Base-by-base conservation (phyloP, 2,329 filamentous ascomycete species). In the Leptographium radiaticola region DNA sequence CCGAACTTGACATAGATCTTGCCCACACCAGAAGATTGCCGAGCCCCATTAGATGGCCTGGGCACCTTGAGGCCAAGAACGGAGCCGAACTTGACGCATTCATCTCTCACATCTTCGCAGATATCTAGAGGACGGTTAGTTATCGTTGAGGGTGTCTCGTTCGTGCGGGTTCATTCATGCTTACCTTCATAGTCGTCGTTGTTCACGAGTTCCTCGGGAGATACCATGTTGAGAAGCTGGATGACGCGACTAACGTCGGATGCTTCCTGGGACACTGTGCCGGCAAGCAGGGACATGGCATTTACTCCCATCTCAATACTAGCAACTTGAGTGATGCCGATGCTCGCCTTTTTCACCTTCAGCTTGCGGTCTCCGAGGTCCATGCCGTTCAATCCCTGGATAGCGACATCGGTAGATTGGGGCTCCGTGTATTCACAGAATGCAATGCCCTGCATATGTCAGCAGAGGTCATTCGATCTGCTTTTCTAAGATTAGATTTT, bases 1-100 rank as follows among this genome's bases (percentile, higher is more conserved):
- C 93, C 87, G 65, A 89, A 98, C 68, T 96, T 97, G 73, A 98
- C 84, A 66, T 85, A 98, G 61, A 99, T 97, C 76, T 97, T 98
- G 66, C 93, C 93, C 25, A 98, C 89, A 48, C 93, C 93, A 34
- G 88, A 80, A 25, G 85, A 87, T 66, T 93, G 86, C 62, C 89
- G 82, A 67, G 83, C 87, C 49, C 87, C 89, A 61, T 87, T 87
- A 25, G 80, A 82, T 2, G 93, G 91, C 56, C 93, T 81, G 6
- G 93, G 93, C 55, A 98, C 84, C 74, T 98, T 98, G 69, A 97
- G 74, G n/a, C 89, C 87, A 44, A 89, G 59, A 33, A 99, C 80
- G 51, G 76, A 77, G 57, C 94, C 93, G 65, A 86, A 98, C 68
- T 98, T 98, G 64, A 77, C 73, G 71, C 93, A 97, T 65, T 99